Evolutionary conservation across 2,329 filamentous ascomycete genomes (phyloP).

Genomic region (Lecanicillium sp.): DNA sequence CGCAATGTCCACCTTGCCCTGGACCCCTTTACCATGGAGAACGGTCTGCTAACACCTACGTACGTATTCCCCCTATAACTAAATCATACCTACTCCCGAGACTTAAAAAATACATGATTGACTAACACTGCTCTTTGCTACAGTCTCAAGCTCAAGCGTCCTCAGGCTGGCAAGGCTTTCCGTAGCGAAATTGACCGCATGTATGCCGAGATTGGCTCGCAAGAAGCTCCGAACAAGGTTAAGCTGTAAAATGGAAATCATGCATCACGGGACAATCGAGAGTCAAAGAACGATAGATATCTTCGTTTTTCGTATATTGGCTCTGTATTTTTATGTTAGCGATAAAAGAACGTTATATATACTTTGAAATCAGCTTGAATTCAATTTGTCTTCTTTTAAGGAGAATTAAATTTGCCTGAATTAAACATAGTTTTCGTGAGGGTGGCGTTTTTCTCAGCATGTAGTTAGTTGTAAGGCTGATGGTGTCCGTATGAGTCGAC

Average conservation of each 20-base stretch:
- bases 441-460: too few species aligned
- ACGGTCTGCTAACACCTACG: conserved; percentile 83
- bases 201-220: conserved; percentile 45
- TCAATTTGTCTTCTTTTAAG: too few species aligned
- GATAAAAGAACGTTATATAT: too few species aligned
- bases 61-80: conserved; percentile 45
- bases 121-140: background rate
- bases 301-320: too few species aligned
- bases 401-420: too few species aligned
- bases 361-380: too few species aligned
- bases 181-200: conserved; percentile 45
- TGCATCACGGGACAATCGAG: background rate
- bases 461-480: too few species aligned
- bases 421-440: too few species aligned
- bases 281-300: background rate
- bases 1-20: conserved; percentile 65
- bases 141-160: conserved; percentile 54
- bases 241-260: conserved; percentile 30
- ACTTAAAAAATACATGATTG: background rate
- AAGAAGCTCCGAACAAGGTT: conserved; percentile 26
- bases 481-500: too few species aligned
- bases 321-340: too few species aligned
- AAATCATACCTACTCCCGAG: background rate
- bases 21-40: conserved; percentile 90
- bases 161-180: conserved; percentile 45